A percentile compares a stretch with the other conserved stretches of the same genome.
Evolutionary conservation across 2,329 filamentous ascomycete genomes (phyloP).

Genomic region (Celoporthe dispersa): DNA sequence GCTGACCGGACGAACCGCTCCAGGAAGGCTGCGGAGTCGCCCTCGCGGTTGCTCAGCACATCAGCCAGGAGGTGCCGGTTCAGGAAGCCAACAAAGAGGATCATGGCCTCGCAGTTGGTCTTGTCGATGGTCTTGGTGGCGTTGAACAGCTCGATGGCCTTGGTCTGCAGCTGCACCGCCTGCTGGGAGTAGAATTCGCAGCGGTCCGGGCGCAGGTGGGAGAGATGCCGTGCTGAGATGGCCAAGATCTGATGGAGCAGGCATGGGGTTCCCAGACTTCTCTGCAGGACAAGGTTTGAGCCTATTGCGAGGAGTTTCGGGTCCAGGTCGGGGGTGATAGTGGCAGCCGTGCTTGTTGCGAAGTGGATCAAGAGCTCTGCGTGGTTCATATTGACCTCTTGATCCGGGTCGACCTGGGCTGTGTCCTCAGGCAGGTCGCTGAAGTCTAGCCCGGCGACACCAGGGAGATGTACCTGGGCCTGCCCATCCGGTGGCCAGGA

Average conservation of each 20-base stretch:
- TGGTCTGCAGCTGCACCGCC: slow-evolving; percentile 50
- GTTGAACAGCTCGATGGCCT: slow-evolving; percentile 46
- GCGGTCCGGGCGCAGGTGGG: slow-evolving; percentile 28
- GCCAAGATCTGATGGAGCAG: slow-evolving; percentile 17
- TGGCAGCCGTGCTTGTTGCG: not conserved
- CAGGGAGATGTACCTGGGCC: not conserved
- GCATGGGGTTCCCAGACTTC: not conserved
- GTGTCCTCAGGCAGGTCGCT: not conserved
- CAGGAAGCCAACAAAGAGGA: slow-evolving; percentile 50
- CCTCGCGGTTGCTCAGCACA: slow-evolving; percentile 44
- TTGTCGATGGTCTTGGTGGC: slow-evolving; percentile 37
- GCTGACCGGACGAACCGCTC: slow-evolving; percentile 46
- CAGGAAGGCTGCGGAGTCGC: slow-evolving; percentile 46
- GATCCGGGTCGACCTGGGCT: not conserved
- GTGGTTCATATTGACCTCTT: slow-evolving; percentile 16
- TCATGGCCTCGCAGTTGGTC: slow-evolving; percentile 44
- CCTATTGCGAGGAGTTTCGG: not conserved
- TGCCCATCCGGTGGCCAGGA: not conserved
- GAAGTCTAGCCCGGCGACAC: not conserved
- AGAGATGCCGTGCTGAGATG: slow-evolving; percentile 13
- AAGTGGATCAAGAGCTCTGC: slow-evolving; percentile 13
- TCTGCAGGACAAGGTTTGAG: slow-evolving; percentile 1
- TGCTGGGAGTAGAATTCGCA: slow-evolving; percentile 39
- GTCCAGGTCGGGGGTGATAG: not conserved
- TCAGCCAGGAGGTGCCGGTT: slow-evolving; percentile 55